Conservation (phyloP, 2,329 filamentous ascomycete species). For the Colletotrichum cereale region DNA sequence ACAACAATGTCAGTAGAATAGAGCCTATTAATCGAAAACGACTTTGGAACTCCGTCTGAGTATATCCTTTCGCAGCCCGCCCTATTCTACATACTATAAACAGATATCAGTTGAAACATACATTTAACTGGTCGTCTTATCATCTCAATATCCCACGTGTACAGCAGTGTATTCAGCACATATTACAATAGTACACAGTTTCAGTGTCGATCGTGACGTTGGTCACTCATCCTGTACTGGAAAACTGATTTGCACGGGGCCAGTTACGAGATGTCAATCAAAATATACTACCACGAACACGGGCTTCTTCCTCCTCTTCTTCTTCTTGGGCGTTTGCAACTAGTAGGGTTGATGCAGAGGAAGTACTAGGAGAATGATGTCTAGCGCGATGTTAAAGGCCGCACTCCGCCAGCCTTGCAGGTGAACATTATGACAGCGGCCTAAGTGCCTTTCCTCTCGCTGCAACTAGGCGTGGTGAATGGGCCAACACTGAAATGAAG, state of each 20-base stretch:
- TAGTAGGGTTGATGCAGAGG: slow-evolving; percentile 40
- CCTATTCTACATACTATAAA: no score
- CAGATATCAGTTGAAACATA: no score
- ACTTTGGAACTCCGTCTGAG: no score
- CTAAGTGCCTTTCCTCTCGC: background rate
- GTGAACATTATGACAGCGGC: slow-evolving; percentile 23
- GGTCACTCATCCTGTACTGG: background rate
- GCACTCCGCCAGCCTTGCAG: slow-evolving; percentile 27
- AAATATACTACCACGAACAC: slow-evolving; percentile 40
- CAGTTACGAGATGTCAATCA: slow-evolving; percentile 43
- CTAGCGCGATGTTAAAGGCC: slow-evolving; percentile 42
- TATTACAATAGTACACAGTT: no score
- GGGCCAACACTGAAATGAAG: slow-evolving; percentile 25
- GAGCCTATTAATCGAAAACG: no score
- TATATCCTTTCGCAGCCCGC: no score
- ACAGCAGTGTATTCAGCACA: no score
- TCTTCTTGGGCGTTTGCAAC: slow-evolving; percentile 42
- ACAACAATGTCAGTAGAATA: no score
- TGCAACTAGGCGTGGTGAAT: slow-evolving; percentile 28
- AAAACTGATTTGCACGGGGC: background rate
- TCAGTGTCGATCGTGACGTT: slow-evolving; percentile 21
- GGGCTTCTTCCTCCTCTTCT: no score
- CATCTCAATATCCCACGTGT: no score
- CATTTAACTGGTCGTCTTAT: no score
- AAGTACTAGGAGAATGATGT: slow-evolving; percentile 42